These are phyloP conservation scores for Euryodendron excelsum DNA, from an alignment of 148 eudicot species.

Conservation along the genomic window DNA sequence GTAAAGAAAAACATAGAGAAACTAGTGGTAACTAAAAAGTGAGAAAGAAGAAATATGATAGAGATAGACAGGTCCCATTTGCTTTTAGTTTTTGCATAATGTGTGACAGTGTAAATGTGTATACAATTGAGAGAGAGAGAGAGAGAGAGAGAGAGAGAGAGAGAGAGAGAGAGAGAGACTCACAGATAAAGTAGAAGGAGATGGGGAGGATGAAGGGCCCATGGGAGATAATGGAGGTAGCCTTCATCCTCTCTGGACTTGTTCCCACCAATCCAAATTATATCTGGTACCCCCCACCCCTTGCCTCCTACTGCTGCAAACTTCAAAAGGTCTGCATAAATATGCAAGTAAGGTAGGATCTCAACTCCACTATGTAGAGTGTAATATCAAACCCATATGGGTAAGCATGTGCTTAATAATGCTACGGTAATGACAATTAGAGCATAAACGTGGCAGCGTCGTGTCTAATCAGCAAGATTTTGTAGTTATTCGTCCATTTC, in stretches of 20 bases:
- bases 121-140: too few species aligned
- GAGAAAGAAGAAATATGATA: conserved; percentile 19
- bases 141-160: conserved; percentile 17
- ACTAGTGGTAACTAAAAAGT: conserved; percentile 21
- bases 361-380: neutral
- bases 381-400: too few species aligned
- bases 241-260: conserved; percentile 40
- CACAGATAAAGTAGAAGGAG: conserved; percentile 23
- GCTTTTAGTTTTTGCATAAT: conserved; percentile 12
- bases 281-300: neutral
- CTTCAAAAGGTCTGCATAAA: neutral
- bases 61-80: conserved; percentile 27
- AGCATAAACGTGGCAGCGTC: too few species aligned
- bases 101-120: neutral
- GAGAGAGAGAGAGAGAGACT: conserved; percentile 14
- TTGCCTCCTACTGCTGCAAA: neutral
- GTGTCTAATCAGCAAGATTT: neutral
- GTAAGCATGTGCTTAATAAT: too few species aligned
- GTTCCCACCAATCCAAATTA: conserved; percentile 15
- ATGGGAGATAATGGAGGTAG: conserved; percentile 28
- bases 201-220: conserved; percentile 22
- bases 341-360: too few species aligned
- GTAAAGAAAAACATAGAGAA: neutral
- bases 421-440: too few species aligned
- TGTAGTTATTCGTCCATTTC: neutral